A percentile compares a stretch with the other conserved stretches of the same genome.
These are phyloP conservation scores for Hortiboletus campestris DNA, from an alignment of 768 basidiomycete genomes.

Conservation along the genomic window DNA sequence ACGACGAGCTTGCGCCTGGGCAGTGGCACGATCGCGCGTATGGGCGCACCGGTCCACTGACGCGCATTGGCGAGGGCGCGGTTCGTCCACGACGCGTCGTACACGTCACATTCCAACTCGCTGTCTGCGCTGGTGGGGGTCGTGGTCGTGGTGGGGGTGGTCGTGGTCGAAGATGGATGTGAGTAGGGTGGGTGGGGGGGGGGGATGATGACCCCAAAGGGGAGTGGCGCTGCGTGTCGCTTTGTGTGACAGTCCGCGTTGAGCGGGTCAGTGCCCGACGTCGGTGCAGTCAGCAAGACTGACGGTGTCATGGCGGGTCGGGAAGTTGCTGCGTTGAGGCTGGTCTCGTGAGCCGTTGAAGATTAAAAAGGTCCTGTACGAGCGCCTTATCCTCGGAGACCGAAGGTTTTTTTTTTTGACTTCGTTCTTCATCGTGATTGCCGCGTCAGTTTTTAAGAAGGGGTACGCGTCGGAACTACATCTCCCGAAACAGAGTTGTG, in stretches of 20 bases:
- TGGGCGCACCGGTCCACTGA: slow-evolving; percentile 20
- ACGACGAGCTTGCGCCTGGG: slow-evolving; percentile 12
- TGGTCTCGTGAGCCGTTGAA: no score
- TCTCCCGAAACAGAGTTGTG: slow-evolving; percentile 1
- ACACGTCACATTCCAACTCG: background rate
- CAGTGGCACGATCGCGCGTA: slow-evolving; percentile 23
- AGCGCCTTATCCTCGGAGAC: slow-evolving; percentile 1
- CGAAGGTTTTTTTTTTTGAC: background rate
- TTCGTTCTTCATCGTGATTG: slow-evolving; percentile 2
- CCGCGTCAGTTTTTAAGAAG: background rate
- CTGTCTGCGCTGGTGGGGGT: no score
- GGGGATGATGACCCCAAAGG: slow-evolving; percentile 1
- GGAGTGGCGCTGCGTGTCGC: background rate
- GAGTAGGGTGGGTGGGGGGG: background rate
- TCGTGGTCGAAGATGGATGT: background rate
- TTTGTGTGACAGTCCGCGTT: background rate
- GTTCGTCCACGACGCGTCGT: background rate
- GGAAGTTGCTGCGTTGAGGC: no score
- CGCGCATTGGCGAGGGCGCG: background rate
- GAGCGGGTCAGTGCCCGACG: background rate
- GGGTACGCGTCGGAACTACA: background rate
- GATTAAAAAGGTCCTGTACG: background rate
- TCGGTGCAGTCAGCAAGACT: slow-evolving; percentile 3
- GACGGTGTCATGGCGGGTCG: slow-evolving; percentile 7
- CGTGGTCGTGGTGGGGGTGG: background rate